A percentile compares a stretch with the other conserved stretches of the same genome.
Conservation (phyloP, 306 rosid genomes). For the Prosopis cineraria region DNA sequence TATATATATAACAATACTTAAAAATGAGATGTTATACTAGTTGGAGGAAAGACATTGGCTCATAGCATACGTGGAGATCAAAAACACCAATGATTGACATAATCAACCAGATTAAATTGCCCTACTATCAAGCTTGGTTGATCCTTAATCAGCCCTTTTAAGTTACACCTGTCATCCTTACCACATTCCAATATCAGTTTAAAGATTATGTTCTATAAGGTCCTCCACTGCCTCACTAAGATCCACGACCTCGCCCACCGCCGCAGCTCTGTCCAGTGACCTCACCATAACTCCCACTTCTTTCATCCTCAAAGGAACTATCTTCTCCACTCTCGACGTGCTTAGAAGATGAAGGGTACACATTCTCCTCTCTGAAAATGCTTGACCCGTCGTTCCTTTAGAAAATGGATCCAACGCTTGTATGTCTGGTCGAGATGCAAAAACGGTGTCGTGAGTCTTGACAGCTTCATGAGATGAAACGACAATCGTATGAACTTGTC, state of each 20-base stretch:
- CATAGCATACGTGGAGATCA: not conserved
- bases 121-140: not conserved
- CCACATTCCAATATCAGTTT: constrained; percentile 29
- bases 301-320: constrained; percentile 32
- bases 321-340: constrained; percentile 30
- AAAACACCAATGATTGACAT: not conserved
- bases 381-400: constrained; percentile 25
- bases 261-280: not conserved
- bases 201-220: not conserved
- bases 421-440: constrained; percentile 19
- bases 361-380: constrained; percentile 31
- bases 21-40: too few species aligned
- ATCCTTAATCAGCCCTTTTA: not conserved
- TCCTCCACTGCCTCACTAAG: not conserved
- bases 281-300: constrained; percentile 5
- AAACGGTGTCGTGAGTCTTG: constrained; percentile 43
- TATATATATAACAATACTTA: too few species aligned
- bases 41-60: too few species aligned
- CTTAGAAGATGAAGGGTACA: constrained; percentile 30
- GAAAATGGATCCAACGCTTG: not conserved
- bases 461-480: constrained; percentile 30
- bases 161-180: not conserved
- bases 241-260: constrained; percentile 24
- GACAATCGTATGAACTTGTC: not conserved
- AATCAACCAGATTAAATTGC: not conserved